phyloP scores from a whole-genome alignment of 768 basidiomycete genomes.

The Hydnomerulius pinastri region DNA sequence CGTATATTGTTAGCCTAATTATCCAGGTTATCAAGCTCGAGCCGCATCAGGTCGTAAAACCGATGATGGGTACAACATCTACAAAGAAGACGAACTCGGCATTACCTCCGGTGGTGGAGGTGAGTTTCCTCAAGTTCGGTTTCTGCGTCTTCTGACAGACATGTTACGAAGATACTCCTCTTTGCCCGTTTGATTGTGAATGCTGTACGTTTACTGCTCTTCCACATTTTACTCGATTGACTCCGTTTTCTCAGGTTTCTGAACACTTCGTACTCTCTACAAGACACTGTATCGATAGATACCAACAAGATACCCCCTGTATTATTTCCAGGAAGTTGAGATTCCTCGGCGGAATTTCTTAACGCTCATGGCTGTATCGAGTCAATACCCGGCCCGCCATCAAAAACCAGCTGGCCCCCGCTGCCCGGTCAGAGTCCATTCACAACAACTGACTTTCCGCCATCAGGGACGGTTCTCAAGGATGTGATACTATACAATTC shows the following conservation, averaged over 20 bases:
- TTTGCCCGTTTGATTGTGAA: conserved; percentile 88
- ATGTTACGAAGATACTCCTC: conserved; percentile 62
- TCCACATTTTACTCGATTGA: background rate
- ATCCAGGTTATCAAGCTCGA: conserved; percentile 11
- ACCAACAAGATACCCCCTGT: conserved; percentile 3
- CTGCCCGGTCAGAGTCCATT: no score
- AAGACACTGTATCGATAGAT: background rate
- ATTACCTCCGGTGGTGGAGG: conserved; percentile 71
- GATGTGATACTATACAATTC: background rate
- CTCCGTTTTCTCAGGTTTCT: conserved; percentile 26
- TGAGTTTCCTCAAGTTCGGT: conserved; percentile 36
- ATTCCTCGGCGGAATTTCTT: background rate
- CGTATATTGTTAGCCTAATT: conserved; percentile 30
- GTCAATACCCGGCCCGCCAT: no score
- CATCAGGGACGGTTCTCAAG: background rate
- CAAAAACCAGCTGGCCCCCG: no score
- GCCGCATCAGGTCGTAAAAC: conserved; percentile 67
- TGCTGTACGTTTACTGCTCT: conserved; percentile 61
- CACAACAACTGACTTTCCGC: background rate
- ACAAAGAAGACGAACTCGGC: conserved; percentile 82
- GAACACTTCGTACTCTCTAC: conserved; percentile 2
- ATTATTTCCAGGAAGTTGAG: background rate
- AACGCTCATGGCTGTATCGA: no score
- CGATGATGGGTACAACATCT: conserved; percentile 77
- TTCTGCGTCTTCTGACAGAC: conserved; percentile 20